A percentile compares a stretch with the other conserved stretches of the same genome.
Evolutionary conservation across 768 basidiomycete genomes (phyloP).

Genomic region (Xerocomellus amylosporus): DNA sequence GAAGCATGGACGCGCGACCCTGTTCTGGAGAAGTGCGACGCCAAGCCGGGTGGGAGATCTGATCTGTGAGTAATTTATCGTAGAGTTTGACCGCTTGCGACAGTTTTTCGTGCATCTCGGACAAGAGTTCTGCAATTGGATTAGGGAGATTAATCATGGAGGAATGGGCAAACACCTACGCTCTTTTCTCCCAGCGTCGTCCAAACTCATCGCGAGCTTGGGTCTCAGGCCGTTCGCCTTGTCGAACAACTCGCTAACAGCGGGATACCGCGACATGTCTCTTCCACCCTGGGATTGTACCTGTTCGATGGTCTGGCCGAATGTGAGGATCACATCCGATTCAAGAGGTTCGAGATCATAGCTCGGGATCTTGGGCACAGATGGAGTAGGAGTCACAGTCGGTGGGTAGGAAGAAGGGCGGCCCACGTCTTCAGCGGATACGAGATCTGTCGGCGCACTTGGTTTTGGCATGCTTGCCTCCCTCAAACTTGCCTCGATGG

Average conservation of each 20-base stretch:
- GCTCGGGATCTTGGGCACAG: slow-evolving; percentile 57
- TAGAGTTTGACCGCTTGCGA: slow-evolving; percentile 91
- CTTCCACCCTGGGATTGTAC: slow-evolving; percentile 73
- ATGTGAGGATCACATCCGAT: slow-evolving; percentile 82
- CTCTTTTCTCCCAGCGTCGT: slow-evolving; percentile 84
- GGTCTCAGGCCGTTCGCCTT: slow-evolving; percentile 76
- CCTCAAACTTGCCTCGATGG: slow-evolving; percentile 92
- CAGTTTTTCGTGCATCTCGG: slow-evolving; percentile 93
- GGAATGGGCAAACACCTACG: slow-evolving; percentile 45
- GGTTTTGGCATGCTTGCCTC: slow-evolving; percentile 78
- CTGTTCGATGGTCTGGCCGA: slow-evolving; percentile 87
- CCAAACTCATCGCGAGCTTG: slow-evolving; percentile 78
- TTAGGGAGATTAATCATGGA: not conserved
- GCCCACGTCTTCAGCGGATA: slow-evolving; percentile 50
- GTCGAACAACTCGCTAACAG: slow-evolving; percentile 80
- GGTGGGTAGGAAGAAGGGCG: slow-evolving; percentile 49
- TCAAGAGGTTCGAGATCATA: slow-evolving; percentile 84
- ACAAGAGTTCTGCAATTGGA: slow-evolving; percentile 62
- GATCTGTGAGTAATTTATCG: slow-evolving; percentile 82
- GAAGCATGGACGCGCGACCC: slow-evolving; percentile 21
- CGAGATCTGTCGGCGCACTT: slow-evolving; percentile 67
- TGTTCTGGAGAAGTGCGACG: slow-evolving; percentile 32
- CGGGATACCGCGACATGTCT: slow-evolving; percentile 79
- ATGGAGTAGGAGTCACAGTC: slow-evolving; percentile 34
- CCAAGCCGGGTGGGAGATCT: slow-evolving; percentile 73